A percentile compares a stretch with the other conserved stretches of the same genome.
Evolutionary conservation across 768 basidiomycete genomes (phyloP).

Genomic region (Panaeolus cyanescens): DNA sequence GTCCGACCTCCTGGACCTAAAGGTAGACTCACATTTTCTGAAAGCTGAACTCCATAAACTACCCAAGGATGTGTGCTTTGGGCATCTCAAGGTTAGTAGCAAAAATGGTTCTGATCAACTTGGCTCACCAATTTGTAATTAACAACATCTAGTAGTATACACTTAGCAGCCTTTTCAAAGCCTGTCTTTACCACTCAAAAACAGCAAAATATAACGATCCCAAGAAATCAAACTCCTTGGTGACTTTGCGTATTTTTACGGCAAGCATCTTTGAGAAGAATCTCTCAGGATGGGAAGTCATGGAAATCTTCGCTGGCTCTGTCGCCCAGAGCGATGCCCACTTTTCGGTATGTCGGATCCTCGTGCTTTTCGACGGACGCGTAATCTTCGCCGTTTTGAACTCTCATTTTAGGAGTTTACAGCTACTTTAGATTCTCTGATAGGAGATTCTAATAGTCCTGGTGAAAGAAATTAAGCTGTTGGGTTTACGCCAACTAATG

Average conservation of each 20-base stretch:
- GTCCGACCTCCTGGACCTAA: conserved; percentile 51
- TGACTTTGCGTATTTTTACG: conserved; percentile 49
- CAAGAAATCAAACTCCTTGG: conserved; percentile 46
- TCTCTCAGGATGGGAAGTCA: conserved; percentile 69
- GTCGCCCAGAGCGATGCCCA: conserved; percentile 57
- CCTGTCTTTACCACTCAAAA: conserved; percentile 43
- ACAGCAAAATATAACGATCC: conserved; percentile 34
- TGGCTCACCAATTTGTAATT: neutral
- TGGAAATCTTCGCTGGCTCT: conserved; percentile 68
- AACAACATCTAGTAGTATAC: conserved; percentile 44
- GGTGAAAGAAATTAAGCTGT: conserved; percentile 31
- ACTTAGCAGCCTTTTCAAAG: conserved; percentile 48
- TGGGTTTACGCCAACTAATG: conserved; percentile 2
- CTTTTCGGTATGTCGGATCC: conserved; percentile 45
- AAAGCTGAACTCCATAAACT: conserved; percentile 38
- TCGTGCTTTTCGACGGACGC: neutral
- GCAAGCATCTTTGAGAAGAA: conserved; percentile 57
- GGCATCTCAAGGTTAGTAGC: conserved; percentile 50
- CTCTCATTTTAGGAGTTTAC: conserved; percentile 45
- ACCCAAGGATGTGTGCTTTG: conserved; percentile 52
- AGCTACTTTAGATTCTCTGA: conserved; percentile 43
- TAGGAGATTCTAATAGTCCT: conserved; percentile 47
- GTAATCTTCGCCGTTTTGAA: neutral
- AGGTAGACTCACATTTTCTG: conserved; percentile 51
- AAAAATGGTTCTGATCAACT: conserved; percentile 1